These are phyloP conservation scores for Fallopia convolvulus DNA, from an alignment of 148 eudicot genomes.

Conservation along the genomic window DNA sequence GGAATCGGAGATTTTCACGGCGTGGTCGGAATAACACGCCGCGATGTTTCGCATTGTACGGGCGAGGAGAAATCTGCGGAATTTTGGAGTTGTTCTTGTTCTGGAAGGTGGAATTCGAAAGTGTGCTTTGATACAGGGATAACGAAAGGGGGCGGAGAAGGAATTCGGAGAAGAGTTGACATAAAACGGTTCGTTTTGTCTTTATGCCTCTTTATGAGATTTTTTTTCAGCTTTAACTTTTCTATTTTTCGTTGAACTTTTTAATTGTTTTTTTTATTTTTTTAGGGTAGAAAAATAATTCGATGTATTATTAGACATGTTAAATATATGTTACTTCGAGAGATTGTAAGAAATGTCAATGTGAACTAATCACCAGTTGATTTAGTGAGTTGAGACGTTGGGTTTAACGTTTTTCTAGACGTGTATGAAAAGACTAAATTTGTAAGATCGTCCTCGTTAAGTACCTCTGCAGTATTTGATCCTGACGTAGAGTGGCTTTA, in stretches of 20 bases:
- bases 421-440: no score
- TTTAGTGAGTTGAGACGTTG: no score
- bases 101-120: background rate
- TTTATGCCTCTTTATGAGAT: background rate
- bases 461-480: no score
- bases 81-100: background rate
- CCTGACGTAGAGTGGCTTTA: no score
- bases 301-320: no score
- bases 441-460: no score
- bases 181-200: constrained; percentile 23
- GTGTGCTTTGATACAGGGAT: background rate
- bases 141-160: background rate
- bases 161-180: background rate
- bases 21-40: constrained; percentile 71
- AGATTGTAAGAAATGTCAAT: no score
- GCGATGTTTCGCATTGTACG: constrained; percentile 47
- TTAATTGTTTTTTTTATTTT: no score
- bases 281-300: no score
- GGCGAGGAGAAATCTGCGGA: background rate
- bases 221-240: background rate
- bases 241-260: background rate
- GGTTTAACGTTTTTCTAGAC: no score
- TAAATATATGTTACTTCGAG: no score
- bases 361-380: no score
- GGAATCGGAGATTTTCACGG: constrained; percentile 71